phyloP scores from a whole-genome alignment of 2,329 filamentous ascomycete species.

The Aureobasidium namibiae region DNA sequence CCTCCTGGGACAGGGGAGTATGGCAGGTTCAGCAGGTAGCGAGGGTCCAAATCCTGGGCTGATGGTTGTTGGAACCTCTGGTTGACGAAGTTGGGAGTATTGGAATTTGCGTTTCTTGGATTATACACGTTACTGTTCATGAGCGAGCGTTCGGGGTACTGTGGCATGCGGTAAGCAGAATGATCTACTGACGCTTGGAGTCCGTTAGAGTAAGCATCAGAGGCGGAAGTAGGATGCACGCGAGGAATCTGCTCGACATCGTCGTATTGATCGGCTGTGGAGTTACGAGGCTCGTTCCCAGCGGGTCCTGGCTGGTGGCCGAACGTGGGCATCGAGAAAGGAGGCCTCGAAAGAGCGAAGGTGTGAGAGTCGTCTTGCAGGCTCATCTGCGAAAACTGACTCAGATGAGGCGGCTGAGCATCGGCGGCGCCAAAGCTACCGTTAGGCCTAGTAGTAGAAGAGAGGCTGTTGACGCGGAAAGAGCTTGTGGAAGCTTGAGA shows the following conservation, averaged over 20 bases:
- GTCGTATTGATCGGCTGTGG: constrained; percentile 6
- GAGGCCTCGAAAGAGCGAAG: background rate
- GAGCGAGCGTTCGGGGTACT: constrained; percentile 1
- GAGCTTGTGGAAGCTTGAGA: constrained; percentile 24
- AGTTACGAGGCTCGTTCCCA: background rate
- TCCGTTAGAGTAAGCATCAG: background rate
- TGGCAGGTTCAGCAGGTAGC: background rate
- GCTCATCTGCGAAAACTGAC: constrained; percentile 18
- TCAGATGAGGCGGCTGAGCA: background rate
- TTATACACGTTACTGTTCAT: background rate
- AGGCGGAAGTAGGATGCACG: background rate
- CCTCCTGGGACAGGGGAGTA: background rate
- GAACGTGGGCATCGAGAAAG: background rate
- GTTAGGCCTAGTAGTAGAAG: background rate
- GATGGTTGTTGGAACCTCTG: background rate
- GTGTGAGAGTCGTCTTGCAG: constrained; percentile 35
- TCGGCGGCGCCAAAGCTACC: constrained; percentile 7
- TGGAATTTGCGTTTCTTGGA: background rate
- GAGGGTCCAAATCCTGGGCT: background rate
- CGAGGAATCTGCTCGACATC: constrained; percentile 19
- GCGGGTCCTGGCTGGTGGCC: background rate
- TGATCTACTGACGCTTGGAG: background rate
- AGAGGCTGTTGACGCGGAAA: constrained; percentile 21
- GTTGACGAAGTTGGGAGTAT: background rate
- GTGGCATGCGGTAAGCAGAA: background rate